Evolutionary conservation across 345 rosid genomes (phyloP).

Genomic region (Camelina neglecta): DNA sequence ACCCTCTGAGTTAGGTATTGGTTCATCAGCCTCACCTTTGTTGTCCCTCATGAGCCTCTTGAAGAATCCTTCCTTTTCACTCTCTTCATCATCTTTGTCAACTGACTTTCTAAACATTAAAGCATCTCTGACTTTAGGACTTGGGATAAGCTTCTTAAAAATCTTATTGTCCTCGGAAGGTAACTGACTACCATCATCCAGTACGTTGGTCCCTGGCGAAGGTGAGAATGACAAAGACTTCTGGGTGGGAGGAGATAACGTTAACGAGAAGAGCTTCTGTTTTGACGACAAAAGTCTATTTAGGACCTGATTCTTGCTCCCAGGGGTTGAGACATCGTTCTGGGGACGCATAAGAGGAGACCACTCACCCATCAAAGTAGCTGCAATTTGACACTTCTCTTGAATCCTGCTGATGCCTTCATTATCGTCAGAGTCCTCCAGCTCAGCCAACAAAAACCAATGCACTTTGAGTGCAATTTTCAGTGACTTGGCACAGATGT

Average conservation of each 20-base stretch:
- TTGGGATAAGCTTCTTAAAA: constrained; percentile 90
- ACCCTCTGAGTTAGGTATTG: constrained; percentile 70
- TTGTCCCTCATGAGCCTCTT: constrained; percentile 88
- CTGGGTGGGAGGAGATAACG: constrained; percentile 74
- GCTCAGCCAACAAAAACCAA: constrained; percentile 97
- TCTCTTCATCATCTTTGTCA: constrained; percentile 89
- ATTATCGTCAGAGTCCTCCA: constrained; percentile 94
- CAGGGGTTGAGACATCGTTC: constrained; percentile 63
- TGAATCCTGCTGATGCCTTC: constrained; percentile 96
- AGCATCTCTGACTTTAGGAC: constrained; percentile 95
- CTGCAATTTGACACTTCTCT: constrained; percentile 97
- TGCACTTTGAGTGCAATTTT: constrained; percentile 95
- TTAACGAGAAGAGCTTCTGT: constrained; percentile 82
- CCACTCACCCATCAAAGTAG: constrained; percentile 98
- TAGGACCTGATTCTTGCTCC: constrained; percentile 92
- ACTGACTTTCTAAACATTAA: constrained; percentile 90
- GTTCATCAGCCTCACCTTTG: constrained; percentile 79
- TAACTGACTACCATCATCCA: constrained; percentile 68
- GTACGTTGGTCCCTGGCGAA: constrained; percentile 58
- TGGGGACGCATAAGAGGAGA: constrained; percentile 67
- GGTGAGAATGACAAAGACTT: constrained; percentile 77
- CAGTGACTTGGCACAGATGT: constrained; percentile 81
- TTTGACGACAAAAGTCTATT: constrained; percentile 83
- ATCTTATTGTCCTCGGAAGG: constrained; percentile 82
- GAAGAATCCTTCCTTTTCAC: constrained; percentile 94